Conservation (phyloP, 805 yeast species). For the Wickerhamiella allomyrinae region DNA sequence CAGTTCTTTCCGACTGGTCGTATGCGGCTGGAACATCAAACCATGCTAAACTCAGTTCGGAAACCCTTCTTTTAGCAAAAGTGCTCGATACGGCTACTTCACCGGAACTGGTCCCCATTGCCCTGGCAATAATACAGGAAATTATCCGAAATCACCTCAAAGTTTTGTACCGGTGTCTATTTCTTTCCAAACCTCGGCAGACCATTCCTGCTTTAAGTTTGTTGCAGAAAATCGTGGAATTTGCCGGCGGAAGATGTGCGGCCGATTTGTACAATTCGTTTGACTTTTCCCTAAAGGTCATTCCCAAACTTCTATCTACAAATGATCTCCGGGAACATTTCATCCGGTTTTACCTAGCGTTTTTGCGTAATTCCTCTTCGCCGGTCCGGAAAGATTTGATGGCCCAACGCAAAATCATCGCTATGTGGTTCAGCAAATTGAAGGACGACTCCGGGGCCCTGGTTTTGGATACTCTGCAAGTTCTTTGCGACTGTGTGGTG, state of each 20-base stretch:
- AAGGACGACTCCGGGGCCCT: slow-evolving; percentile 37
- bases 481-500: slow-evolving; percentile 39
- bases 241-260: slow-evolving; percentile 35
- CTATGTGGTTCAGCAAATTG: slow-evolving; percentile 54
- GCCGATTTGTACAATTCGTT: slow-evolving; percentile 49
- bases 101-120: slow-evolving; percentile 3
- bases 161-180: slow-evolving; percentile 53
- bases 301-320: slow-evolving; percentile 50
- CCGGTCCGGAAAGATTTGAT: slow-evolving; percentile 52
- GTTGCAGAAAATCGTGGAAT: slow-evolving; percentile 37
- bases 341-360: slow-evolving; percentile 43
- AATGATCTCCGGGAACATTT: slow-evolving; percentile 43
- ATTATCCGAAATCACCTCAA: slow-evolving; percentile 44
- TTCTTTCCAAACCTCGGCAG: slow-evolving; percentile 38
- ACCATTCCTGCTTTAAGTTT: slow-evolving; percentile 52
- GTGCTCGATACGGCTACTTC: slow-evolving; percentile 4
- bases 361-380: slow-evolving; percentile 37
- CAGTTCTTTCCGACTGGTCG: slow-evolving; percentile 16
- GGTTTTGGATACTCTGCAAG: slow-evolving; percentile 30
- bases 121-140: slow-evolving; percentile 31
- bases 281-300: slow-evolving; percentile 47
- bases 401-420: slow-evolving; percentile 40
- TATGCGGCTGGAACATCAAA: slow-evolving; percentile 17
- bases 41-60: slow-evolving; percentile 12
- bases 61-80: slow-evolving; percentile 12